phyloP scores from a whole-genome alignment of 1,284 basidiomycete genomes.

The Takashimella tepidaria region DNA sequence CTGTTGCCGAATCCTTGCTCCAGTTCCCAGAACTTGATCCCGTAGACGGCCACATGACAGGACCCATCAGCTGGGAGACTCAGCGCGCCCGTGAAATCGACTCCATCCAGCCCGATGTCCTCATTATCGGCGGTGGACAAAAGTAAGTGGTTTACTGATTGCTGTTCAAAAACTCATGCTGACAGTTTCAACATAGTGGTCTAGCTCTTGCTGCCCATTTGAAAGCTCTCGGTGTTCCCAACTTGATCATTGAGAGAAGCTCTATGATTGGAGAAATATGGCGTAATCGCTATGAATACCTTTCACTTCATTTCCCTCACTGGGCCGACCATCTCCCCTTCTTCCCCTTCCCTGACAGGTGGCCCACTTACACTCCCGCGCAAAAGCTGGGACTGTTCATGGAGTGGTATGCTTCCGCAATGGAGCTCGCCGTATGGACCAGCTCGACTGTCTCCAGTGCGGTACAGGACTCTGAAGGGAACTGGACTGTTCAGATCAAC shows the following conservation, averaged over 20 bases:
- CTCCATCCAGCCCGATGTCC: slow-evolving; percentile 49
- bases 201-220: slow-evolving; percentile 46
- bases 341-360: slow-evolving; percentile 49
- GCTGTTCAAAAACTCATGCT: background rate
- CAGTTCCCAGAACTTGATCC: slow-evolving; percentile 48
- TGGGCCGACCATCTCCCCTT: slow-evolving; percentile 51
- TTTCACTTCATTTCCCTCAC: slow-evolving; percentile 61
- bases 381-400: slow-evolving; percentile 37
- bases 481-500: slow-evolving; percentile 55
- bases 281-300: slow-evolving; percentile 55
- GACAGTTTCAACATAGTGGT: slow-evolving; percentile 22
- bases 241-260: slow-evolving; percentile 46
- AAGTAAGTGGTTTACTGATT: slow-evolving; percentile 22
- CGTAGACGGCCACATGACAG: slow-evolving; percentile 27
- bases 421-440: slow-evolving; percentile 40
- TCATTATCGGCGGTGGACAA: slow-evolving; percentile 51
- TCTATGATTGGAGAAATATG: slow-evolving; percentile 46
- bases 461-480: slow-evolving; percentile 48
- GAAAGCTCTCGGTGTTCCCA: slow-evolving; percentile 43
- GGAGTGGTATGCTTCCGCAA: slow-evolving; percentile 32
- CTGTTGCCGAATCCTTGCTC: slow-evolving; percentile 55
- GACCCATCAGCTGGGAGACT: slow-evolving; percentile 12
- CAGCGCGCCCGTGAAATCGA: slow-evolving; percentile 32
- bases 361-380: slow-evolving; percentile 61
- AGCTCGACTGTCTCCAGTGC: slow-evolving; percentile 51